Percentiles rank a stretch among this genome's conserved stretches.
phyloP scores from a whole-genome alignment of 2,329 filamentous ascomycete species.

The Magnaporthiopsis incrustans region DNA sequence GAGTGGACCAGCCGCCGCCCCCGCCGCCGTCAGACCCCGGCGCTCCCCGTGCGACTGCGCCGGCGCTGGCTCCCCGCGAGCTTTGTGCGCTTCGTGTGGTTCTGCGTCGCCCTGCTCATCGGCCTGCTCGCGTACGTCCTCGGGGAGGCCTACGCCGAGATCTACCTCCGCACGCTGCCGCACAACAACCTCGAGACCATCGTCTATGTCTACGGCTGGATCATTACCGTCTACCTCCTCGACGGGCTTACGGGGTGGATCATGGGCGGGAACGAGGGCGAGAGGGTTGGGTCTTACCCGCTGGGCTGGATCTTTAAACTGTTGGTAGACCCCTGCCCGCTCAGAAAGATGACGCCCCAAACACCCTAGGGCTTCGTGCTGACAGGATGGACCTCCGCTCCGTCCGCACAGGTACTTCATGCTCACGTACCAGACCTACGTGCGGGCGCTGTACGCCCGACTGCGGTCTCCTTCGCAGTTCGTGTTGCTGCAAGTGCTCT shows the following conservation, averaged over 20 bases:
- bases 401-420: conserved; percentile 47
- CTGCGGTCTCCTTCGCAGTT: conserved; percentile 59
- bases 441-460: conserved; percentile 59
- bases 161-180: conserved; percentile 58
- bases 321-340: conserved; percentile 29
- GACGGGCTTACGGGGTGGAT: conserved; percentile 61
- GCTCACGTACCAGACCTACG: conserved; percentile 64
- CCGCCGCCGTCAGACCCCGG: conserved; percentile 15
- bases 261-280: conserved; percentile 55
- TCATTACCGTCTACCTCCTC: conserved; percentile 56
- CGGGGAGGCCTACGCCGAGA: conserved; percentile 61
- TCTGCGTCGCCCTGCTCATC: conserved; percentile 55
- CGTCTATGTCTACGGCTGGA: conserved; percentile 64
- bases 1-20: background rate
- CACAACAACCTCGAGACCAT: conserved; percentile 60
- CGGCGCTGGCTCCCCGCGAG: conserved; percentile 55
- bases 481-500: conserved; percentile 56
- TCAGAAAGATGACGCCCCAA: background rate
- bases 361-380: background rate
- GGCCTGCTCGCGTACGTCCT: conserved; percentile 59
- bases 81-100: conserved; percentile 63
- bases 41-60: conserved; percentile 33
- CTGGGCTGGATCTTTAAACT: conserved; percentile 64
- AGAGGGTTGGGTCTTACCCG: conserved; percentile 62
- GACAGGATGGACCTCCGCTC: conserved; percentile 2